Base-by-base conservation (phyloP, 2,329 filamentous ascomycete genomes). In the Alternaria arborescens region DNA sequence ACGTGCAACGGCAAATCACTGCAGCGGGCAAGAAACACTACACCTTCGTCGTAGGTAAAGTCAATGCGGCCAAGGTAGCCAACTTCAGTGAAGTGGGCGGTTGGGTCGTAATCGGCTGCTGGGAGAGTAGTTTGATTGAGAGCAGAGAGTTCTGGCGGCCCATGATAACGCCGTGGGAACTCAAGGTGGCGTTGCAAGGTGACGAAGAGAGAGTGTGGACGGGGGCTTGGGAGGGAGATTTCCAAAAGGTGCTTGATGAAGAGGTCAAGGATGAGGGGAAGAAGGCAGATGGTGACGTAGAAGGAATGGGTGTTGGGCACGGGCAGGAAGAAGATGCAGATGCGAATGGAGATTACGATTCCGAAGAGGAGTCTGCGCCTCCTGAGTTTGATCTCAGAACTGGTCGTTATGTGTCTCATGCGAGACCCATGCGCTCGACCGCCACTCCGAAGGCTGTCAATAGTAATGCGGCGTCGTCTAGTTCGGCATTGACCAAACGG, bases 71-170 rank as follows among this genome's bases (percentile, higher is more conserved):
- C 38, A 99, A 99, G 78, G 85, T 99, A 22, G 95, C 95, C 50
- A 99, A 99, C 79, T 99, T 99, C 80, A 88, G 91, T 59, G 95
- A 99, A 78, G 88, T 99, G 5, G 94, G 93, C 43, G 94, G 93
- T 16, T 99, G 95, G 95, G 93, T 98, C 0, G 93, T 98, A 0
- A 92, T 99, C 10, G 94, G 95, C 3, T 99, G 95, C 79, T 99
- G 95, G 95, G 95, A 99, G 81, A 97, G 94, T 77, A 93, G 91
- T 61, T 82, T 98, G 52, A 87, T 99, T 5, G 94, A 97, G 70
- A 93, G 93, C 65, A 91, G 91, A 59, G 91, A 91, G 7, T 97
- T 97, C 74, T 98, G 90, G 85, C 87, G 88, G 70, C 93, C 94
- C 0, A 89, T 98, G 10, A 88, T 98, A 41, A 99, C 95, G n/a